Evolutionary conservation across 305 asterid species (phyloP).

Genomic region (Fraxinus baroniana): DNA sequence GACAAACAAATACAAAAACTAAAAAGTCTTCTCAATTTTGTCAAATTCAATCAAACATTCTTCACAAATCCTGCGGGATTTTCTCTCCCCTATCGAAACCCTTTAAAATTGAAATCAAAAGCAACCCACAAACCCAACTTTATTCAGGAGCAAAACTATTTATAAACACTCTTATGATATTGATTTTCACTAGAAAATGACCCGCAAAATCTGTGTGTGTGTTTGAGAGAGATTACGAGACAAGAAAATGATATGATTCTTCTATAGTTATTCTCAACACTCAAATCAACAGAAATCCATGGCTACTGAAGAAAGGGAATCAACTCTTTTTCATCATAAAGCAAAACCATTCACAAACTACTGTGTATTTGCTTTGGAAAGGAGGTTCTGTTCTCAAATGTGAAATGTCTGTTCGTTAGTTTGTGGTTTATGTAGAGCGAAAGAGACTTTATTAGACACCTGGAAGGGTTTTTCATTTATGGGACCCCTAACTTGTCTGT

Average conservation of each 20-base stretch:
- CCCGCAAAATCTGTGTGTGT: not conserved
- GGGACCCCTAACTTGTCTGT: not conserved
- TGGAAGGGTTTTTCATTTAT: not conserved
- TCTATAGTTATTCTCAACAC: not conserved
- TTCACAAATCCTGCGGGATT: not conserved
- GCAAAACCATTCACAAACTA: not conserved
- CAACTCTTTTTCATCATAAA: not conserved
- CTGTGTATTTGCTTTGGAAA: not conserved
- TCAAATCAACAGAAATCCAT: not conserved
- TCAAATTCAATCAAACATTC: not conserved
- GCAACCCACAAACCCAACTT: not conserved
- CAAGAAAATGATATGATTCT: not conserved
- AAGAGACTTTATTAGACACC: not conserved
- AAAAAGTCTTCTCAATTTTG: not conserved
- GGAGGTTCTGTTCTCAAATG: not conserved
- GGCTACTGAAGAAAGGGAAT: not conserved
- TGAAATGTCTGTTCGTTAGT: not conserved
- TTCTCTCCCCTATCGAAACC: not conserved
- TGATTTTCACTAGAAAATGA: not conserved
- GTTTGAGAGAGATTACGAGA: not conserved
- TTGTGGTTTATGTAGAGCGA: not conserved
- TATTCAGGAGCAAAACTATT: not conserved
- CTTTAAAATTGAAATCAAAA: not conserved
- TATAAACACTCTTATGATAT: not conserved
- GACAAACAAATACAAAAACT: slow-evolving; percentile 30